These are phyloP conservation scores for Fistulina hepatica DNA, from an alignment of 1,284 basidiomycete species.

Conservation along the genomic window DNA sequence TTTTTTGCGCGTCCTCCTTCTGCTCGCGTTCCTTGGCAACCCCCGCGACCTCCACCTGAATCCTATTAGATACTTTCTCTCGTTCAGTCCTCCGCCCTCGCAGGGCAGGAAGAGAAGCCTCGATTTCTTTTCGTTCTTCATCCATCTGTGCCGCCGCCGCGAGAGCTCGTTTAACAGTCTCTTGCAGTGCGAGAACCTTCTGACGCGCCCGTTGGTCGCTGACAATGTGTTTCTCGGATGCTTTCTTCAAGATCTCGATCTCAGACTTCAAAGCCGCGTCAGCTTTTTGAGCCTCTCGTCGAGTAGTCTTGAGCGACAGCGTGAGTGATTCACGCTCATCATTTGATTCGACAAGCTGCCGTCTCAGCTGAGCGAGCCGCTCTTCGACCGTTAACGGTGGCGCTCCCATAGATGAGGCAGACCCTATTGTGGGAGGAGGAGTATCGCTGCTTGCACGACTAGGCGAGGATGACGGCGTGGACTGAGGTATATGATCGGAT, in stretches of 20 bases:
- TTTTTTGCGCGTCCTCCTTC: slow-evolving; percentile 40
- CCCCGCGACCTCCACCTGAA: slow-evolving; percentile 33
- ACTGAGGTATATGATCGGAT: slow-evolving; percentile 3
- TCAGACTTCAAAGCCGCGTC: slow-evolving; percentile 62
- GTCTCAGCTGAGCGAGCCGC: slow-evolving; percentile 46
- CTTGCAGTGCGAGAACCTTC: slow-evolving; percentile 66
- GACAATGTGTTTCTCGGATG: slow-evolving; percentile 56
- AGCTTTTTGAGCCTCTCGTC: slow-evolving; percentile 64
- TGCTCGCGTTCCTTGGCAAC: slow-evolving; percentile 40
- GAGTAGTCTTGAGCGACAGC: slow-evolving; percentile 50
- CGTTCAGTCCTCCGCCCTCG: slow-evolving; percentile 30
- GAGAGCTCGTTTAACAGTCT: slow-evolving; percentile 60
- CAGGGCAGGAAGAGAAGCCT: slow-evolving; percentile 40
- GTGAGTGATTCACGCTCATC: slow-evolving; percentile 51
- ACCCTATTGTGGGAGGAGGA: slow-evolving; percentile 11
- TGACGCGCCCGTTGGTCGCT: slow-evolving; percentile 59
- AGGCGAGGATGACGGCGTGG: slow-evolving; percentile 13
- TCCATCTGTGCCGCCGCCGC: slow-evolving; percentile 48
- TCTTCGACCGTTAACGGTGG: slow-evolving; percentile 41
- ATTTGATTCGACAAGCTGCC: slow-evolving; percentile 42
- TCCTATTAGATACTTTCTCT: slow-evolving; percentile 32
- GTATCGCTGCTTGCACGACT: slow-evolving; percentile 1
- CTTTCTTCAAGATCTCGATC: slow-evolving; percentile 62
- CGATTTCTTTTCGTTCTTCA: slow-evolving; percentile 36
- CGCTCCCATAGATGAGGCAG: slow-evolving; percentile 13